Percentiles rank a stretch among this genome's conserved stretches.
Evolutionary conservation across 371 early-diverging fungal species (phyloP).

Genomic region (Lichtheimia ornata): DNA sequence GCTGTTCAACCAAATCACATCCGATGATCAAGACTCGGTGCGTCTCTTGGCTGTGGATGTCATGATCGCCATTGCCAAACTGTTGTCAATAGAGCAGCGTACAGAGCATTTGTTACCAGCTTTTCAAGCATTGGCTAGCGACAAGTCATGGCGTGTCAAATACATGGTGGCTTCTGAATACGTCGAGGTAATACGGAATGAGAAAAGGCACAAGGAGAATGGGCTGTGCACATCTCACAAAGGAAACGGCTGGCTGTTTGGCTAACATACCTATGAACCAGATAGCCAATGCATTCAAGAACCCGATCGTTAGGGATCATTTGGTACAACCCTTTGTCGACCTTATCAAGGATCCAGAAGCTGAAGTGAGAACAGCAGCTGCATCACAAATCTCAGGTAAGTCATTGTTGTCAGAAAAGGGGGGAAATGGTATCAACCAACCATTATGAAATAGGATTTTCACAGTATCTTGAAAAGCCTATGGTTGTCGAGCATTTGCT

Average conservation of each 20-base stretch:
- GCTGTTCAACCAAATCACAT: constrained; percentile 74
- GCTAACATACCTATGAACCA: constrained; percentile 22
- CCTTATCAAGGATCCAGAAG: constrained; percentile 92
- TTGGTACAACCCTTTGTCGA: constrained; percentile 74
- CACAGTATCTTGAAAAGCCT: constrained; percentile 78
- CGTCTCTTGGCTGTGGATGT: constrained; percentile 92
- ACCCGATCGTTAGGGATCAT: constrained; percentile 74
- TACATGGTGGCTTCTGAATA: constrained; percentile 98
- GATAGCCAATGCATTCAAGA: constrained; percentile 82
- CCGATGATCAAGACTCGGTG: constrained; percentile 96
- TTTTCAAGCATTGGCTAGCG: constrained; percentile 77
- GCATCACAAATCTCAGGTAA: constrained; percentile 84
- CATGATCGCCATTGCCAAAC: constrained; percentile 85
- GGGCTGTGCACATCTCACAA: neutral
- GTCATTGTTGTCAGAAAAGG: neutral
- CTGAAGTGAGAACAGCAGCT: constrained; percentile 96
- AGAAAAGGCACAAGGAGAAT: neutral
- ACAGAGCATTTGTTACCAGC: constrained; percentile 72
- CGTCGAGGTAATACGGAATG: constrained; percentile 65
- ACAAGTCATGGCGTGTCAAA: constrained; percentile 97
- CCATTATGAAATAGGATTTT: constrained; percentile 69
- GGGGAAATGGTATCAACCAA: neutral
- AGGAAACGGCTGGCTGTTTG: neutral
- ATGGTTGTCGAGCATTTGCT: constrained; percentile 79
- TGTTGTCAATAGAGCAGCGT: constrained; percentile 74